Conservation (phyloP, 2,329 filamentous ascomycete species). For the Colletotrichum magnum region DNA sequence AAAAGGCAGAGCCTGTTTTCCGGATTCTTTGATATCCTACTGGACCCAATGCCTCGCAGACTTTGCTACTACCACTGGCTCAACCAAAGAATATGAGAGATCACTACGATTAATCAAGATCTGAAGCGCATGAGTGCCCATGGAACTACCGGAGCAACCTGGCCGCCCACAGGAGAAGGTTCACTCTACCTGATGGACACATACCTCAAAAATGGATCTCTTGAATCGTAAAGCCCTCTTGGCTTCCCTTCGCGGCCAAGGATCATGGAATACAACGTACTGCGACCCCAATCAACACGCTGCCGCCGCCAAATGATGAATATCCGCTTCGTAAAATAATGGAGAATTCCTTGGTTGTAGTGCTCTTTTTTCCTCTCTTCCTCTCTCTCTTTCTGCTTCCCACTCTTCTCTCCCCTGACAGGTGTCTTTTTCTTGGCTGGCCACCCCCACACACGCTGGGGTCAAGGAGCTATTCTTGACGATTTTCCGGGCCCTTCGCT, state of each 20-base stretch:
- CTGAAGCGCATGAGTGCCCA: background rate
- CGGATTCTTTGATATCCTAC: too few species aligned
- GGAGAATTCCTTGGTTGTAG: too few species aligned
- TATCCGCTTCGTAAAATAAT: too few species aligned
- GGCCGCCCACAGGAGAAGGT: constrained; percentile 12
- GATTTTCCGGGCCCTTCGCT: background rate
- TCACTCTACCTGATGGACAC: background rate
- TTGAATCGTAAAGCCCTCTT: too few species aligned
- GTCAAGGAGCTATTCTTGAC: constrained; percentile 9
- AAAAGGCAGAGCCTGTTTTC: background rate
- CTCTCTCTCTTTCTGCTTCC: background rate
- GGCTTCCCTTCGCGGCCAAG: too few species aligned
- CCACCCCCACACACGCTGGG: too few species aligned
- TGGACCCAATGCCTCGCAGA: too few species aligned
- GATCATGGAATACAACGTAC: too few species aligned
- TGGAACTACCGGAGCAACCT: background rate
- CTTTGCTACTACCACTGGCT: background rate
- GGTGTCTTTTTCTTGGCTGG: too few species aligned
- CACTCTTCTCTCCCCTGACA: background rate
- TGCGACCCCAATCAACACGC: too few species aligned
- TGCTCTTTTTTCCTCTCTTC: too few species aligned
- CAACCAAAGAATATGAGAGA: background rate
- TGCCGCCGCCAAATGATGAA: too few species aligned
- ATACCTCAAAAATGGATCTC: background rate
- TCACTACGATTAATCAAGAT: background rate